phyloP scores from a whole-genome alignment of 2,329 filamentous ascomycete genomes.

The Neofusicoccum kwambonambiense region DNA sequence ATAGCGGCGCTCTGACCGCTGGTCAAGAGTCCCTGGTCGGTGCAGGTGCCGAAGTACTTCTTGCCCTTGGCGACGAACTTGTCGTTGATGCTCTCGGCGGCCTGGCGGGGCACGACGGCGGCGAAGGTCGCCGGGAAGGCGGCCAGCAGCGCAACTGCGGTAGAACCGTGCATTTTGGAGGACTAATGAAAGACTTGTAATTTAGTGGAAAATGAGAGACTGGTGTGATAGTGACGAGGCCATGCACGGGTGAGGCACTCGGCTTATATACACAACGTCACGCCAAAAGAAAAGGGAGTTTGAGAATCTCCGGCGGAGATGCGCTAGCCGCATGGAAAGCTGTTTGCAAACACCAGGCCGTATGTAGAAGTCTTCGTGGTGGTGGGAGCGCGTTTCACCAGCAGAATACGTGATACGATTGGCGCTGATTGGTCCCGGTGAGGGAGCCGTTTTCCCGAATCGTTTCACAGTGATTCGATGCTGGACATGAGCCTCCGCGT shows the following conservation, averaged over 20 bases:
- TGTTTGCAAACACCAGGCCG: background rate
- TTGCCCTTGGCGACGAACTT: conserved; percentile 63
- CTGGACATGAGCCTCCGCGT: background rate
- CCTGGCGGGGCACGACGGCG: conserved; percentile 32
- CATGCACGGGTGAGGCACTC: background rate
- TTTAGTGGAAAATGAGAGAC: no score
- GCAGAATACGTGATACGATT: background rate
- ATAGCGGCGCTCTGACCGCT: conserved; percentile 52
- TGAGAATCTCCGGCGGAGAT: no score
- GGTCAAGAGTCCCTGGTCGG: conserved; percentile 55
- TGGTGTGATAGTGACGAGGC: background rate
- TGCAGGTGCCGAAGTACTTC: conserved; percentile 61
- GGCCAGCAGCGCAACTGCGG: background rate
- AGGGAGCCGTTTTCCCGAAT: background rate
- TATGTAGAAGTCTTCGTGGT: no score
- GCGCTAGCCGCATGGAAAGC: no score
- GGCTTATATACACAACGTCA: background rate
- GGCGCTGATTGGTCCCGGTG: background rate
- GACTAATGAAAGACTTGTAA: background rate
- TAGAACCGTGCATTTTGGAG: background rate
- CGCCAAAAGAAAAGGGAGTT: background rate
- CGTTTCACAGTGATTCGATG: background rate
- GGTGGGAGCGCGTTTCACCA: background rate
- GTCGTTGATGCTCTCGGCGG: conserved; percentile 44
- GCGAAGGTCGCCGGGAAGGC: background rate